phyloP scores from a whole-genome alignment of 805 yeast species.

The Kluyveromyces dobzhanskii region DNA sequence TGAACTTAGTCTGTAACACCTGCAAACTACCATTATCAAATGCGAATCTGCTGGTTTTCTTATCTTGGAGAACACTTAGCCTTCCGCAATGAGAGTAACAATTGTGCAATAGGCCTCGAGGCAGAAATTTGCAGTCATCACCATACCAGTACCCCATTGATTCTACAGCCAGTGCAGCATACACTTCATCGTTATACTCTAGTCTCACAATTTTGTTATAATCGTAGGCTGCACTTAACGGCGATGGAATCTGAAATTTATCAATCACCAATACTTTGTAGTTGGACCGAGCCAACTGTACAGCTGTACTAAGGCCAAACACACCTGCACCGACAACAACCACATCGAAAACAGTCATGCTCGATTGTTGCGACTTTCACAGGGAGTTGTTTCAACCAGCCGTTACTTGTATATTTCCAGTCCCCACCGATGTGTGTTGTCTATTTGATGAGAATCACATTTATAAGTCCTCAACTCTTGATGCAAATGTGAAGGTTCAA shows the following conservation, averaged over 20 bases:
- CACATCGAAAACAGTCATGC: constrained; percentile 6
- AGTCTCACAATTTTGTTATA: constrained; percentile 41
- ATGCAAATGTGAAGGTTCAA: too few species aligned
- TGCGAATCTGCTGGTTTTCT: constrained; percentile 28
- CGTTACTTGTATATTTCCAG: not conserved
- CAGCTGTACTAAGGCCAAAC: constrained; percentile 39
- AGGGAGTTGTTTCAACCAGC: not conserved
- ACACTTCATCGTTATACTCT: constrained; percentile 38
- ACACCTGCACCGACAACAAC: constrained; percentile 35
- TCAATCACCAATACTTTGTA: constrained; percentile 33
- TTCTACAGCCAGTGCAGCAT: constrained; percentile 37
- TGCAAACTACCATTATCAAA: constrained; percentile 33
- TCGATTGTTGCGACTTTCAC: not conserved
- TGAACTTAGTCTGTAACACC: constrained; percentile 24
- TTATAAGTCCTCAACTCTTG: too few species aligned
- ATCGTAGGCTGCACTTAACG: constrained; percentile 41
- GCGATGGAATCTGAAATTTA: constrained; percentile 35
- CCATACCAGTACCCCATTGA: constrained; percentile 35
- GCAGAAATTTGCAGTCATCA: constrained; percentile 2
- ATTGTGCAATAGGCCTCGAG: constrained; percentile 7
- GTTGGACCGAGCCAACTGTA: constrained; percentile 29
- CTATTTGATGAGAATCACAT: too few species aligned
- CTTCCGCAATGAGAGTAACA: constrained; percentile 37
- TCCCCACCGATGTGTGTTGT: too few species aligned
- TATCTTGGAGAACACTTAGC: constrained; percentile 28